Conservation (phyloP, 768 basidiomycete species). For the Agrocybe pediades region DNA sequence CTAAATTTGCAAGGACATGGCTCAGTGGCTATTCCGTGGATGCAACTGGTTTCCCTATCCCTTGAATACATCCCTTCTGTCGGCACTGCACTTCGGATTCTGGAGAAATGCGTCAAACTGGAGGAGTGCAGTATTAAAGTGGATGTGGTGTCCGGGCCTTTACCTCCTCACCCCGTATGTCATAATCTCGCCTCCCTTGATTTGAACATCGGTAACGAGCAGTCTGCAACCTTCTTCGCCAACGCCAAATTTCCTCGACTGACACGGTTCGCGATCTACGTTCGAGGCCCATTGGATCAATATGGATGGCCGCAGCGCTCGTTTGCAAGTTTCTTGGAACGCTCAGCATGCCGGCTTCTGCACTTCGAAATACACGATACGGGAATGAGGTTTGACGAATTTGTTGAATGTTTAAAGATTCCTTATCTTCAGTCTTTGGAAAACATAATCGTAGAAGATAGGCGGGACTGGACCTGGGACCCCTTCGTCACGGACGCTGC, state of each 20-base stretch:
- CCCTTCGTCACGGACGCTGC: conserved; percentile 31
- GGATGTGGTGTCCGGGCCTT: conserved; percentile 26
- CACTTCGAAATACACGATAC: conserved; percentile 34
- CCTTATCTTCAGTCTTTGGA: conserved; percentile 26
- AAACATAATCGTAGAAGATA: conserved; percentile 33
- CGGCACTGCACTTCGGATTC: conserved; percentile 28
- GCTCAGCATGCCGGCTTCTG: conserved; percentile 28
- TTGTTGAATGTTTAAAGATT: conserved; percentile 28
- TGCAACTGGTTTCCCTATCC: conserved; percentile 26
- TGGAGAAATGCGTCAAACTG: conserved; percentile 29
- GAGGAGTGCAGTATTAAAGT: conserved; percentile 28
- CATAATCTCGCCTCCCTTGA: conserved; percentile 29
- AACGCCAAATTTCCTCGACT: conserved; percentile 28
- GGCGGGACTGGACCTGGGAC: conserved; percentile 34
- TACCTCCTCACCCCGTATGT: conserved; percentile 19
- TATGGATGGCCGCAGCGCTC: conserved; percentile 33
- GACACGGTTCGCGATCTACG: conserved; percentile 25
- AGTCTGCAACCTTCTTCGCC: conserved; percentile 31
- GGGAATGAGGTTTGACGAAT: conserved; percentile 29
- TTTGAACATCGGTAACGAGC: conserved; percentile 29
- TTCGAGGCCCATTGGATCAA: conserved; percentile 27
- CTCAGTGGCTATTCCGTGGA: conserved; percentile 31
- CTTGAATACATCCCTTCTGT: conserved; percentile 28
- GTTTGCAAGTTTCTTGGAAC: conserved; percentile 30
- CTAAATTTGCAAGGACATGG: conserved; percentile 24